Evolutionary conservation across 352 stramenopile genomes (phyloP), one percentile per base, ranked within the genome.

Genomic region (Globisporangium carolinianum): DNA sequence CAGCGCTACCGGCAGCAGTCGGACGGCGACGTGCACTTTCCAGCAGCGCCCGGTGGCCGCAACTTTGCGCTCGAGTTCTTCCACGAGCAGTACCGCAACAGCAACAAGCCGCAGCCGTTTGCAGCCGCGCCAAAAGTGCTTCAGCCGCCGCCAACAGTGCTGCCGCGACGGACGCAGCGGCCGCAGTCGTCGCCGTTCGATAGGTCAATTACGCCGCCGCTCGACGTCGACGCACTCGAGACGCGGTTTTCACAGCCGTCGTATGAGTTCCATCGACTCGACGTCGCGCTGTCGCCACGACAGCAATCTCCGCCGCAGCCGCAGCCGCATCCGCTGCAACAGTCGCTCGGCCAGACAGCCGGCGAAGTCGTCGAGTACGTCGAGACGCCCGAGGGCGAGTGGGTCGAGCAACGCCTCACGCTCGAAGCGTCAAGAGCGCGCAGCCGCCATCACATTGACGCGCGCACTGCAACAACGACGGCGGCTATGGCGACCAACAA

Each of bases 301-400:
- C 48, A 43, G 12, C 32, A 39, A 11, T 53, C 48, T 38, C 32
- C 12, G 38, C 12, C 35, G 56, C 12, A 35, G 63, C n/a, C n/a
- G n/a, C n/a, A n/a, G n/a, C n/a, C n/a, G n/a, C n/a, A n/a, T n/a
- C n/a, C n/a, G n/a, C n/a, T n/a, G n/a, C n/a, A n/a, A n/a, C n/a
- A n/a, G n/a, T n/a, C n/a, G n/a, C n/a, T n/a, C n/a, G n/a, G 39
- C 10, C 57, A 83, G 39, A 73, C 66, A 39, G 53, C 66, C 1
- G 66, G 61, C 10, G 76, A 89, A 54, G 69, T 68, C 4, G 60
- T 79, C 17, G 80, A 90, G 58, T 75, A 79, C 56, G 68, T 88
- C 46, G 80, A 88, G 56, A 76, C 66, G 18, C 71, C 66, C 24
- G 75, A 77, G 32, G 79, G 79, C 42, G 69, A 90, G 51, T 90